Evolutionary conservation across 2,329 filamentous ascomycete species (phyloP).

Genomic region (Exophiala xenobiotica): DNA sequence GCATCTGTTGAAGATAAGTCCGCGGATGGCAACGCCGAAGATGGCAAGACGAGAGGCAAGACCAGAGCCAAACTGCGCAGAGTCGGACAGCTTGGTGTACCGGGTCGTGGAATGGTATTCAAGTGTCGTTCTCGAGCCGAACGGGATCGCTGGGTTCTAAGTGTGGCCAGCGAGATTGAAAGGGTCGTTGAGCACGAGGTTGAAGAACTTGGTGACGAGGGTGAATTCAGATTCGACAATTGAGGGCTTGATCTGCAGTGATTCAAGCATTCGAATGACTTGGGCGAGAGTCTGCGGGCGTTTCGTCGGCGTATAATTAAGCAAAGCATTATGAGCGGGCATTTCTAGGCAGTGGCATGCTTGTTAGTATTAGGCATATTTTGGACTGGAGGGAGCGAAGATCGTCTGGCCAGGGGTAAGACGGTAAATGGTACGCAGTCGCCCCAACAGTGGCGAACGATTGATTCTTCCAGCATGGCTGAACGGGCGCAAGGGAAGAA

Average conservation of each 20-base stretch:
- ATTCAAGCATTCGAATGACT: not conserved
- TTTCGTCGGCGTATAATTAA: no score
- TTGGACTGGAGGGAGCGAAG: no score
- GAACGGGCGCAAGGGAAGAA: no score
- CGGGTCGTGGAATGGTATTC: conserved; percentile 64
- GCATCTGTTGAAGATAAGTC: conserved; percentile 21
- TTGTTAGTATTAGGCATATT: no score
- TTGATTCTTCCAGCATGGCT: no score
- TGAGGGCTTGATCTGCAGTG: conserved; percentile 1
- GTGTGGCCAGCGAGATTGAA: conserved; percentile 66
- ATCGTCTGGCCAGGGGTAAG: no score
- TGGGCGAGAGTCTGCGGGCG: no score
- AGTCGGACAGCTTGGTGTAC: conserved; percentile 60
- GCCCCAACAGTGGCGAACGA: no score
- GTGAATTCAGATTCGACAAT: conserved; percentile 22
- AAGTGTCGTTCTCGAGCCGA: conserved; percentile 64
- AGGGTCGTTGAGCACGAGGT: conserved; percentile 24
- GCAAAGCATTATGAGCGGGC: no score
- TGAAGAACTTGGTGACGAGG: conserved; percentile 17
- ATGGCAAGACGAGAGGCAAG: conserved; percentile 4
- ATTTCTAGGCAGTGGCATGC: no score
- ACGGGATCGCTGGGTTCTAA: conserved; percentile 67
- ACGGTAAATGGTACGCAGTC: no score
- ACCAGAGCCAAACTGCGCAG: conserved; percentile 47
- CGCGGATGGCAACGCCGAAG: not conserved